Evolutionary conservation across 495 filamentous ascomycete genomes (phyloP).

Genomic region (Neurospora hispaniola): DNA sequence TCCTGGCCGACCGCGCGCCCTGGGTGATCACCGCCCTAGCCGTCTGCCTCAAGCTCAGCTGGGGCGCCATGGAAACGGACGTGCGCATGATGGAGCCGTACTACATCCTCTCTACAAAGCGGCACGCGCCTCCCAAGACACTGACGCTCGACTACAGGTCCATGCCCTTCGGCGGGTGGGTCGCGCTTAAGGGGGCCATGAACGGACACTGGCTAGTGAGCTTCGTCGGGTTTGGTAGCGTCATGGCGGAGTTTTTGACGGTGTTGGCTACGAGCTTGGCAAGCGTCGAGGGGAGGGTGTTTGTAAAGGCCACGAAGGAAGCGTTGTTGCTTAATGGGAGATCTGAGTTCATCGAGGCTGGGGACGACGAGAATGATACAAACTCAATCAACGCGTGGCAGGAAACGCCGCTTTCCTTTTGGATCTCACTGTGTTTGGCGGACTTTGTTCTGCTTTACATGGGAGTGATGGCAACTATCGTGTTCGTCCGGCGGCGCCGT

Average conservation of each 20-base stretch:
- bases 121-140: constrained; percentile 50
- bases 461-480: constrained; percentile 37
- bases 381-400: constrained; percentile 43
- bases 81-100: constrained; percentile 69
- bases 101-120: constrained; percentile 47
- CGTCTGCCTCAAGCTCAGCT: constrained; percentile 53
- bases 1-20: constrained; percentile 48
- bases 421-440: constrained; percentile 45
- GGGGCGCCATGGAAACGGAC: constrained; percentile 59
- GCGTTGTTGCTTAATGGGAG: background rate
- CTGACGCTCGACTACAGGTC: constrained; percentile 63
- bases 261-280: constrained; percentile 54
- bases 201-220: constrained; percentile 55
- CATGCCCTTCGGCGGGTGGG: constrained; percentile 49
- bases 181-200: constrained; percentile 47
- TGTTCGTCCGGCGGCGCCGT: constrained; percentile 44
- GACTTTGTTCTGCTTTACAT: constrained; percentile 49
- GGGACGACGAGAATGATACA: constrained; percentile 14
- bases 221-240: constrained; percentile 48
- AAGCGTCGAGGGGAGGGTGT: constrained; percentile 46
- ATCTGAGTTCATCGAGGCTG: constrained; percentile 4
- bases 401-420: constrained; percentile 52
- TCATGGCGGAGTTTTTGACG: constrained; percentile 58
- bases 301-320: constrained; percentile 20
- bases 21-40: constrained; percentile 55